A percentile compares a stretch with the other conserved stretches of the same genome.
Conservation (phyloP, 1,284 basidiomycete genomes). For the Tausonia pullulans region DNA sequence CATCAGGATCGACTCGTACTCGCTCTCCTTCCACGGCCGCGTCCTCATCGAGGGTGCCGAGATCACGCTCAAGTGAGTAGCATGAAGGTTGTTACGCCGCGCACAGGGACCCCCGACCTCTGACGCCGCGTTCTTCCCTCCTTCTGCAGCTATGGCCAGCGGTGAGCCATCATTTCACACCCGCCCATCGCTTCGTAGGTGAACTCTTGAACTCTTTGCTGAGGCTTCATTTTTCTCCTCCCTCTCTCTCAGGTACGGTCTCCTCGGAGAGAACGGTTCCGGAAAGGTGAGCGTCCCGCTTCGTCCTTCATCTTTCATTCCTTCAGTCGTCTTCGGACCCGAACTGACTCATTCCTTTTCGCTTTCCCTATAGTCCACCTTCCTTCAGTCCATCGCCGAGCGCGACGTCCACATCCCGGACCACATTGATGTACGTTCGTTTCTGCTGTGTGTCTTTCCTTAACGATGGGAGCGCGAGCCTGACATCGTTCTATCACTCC, state of each 20-base stretch:
- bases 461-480: constrained; percentile 15
- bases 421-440: constrained; percentile 62
- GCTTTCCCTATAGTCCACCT: constrained; percentile 34
- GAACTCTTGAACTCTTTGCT: too few relatives aligned
- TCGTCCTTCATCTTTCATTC: neutral
- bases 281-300: constrained; percentile 64
- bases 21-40: constrained; percentile 93
- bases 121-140: neutral
- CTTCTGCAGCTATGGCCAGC: constrained; percentile 59
- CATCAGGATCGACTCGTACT: constrained; percentile 94
- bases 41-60: constrained; percentile 82
- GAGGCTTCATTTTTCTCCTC: neutral
- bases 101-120: too few relatives aligned
- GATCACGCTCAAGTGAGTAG: constrained; percentile 62
- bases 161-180: constrained; percentile 37
- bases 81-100: too few relatives aligned
- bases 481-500: constrained; percentile 2
- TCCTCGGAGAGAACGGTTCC: constrained; percentile 92
- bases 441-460: neutral
- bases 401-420: constrained; percentile 89
- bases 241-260: constrained; percentile 52
- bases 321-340: neutral
- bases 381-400: constrained; percentile 56
- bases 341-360: neutral
- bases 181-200: too few relatives aligned